Evolutionary conservation across 495 filamentous ascomycete genomes (phyloP).

Genomic region (Penicillium parvum): DNA sequence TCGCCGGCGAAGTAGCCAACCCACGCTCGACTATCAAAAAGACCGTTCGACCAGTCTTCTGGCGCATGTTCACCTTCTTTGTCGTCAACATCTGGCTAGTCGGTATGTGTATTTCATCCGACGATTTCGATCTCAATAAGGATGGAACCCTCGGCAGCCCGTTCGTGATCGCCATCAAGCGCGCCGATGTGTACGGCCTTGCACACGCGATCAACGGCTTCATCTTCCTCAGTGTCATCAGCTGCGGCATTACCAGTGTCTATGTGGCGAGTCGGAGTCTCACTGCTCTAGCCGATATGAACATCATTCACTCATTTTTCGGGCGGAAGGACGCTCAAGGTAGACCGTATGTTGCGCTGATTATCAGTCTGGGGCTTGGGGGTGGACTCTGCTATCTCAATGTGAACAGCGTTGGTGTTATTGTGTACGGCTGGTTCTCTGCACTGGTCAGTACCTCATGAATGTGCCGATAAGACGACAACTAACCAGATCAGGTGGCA

Average conservation of each 20-base stretch:
- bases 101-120: slow-evolving; percentile 27
- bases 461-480: too few species aligned
- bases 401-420: slow-evolving; percentile 15
- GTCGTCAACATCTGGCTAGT: slow-evolving; percentile 31
- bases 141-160: slow-evolving; percentile 26
- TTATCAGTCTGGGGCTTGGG: slow-evolving; percentile 20
- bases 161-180: slow-evolving; percentile 28
- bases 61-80: slow-evolving; percentile 32
- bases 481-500: slow-evolving; percentile 25
- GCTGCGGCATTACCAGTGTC: slow-evolving; percentile 27
- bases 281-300: slow-evolving; percentile 23
- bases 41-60: slow-evolving; percentile 26
- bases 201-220: slow-evolving; percentile 29
- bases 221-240: slow-evolving; percentile 27
- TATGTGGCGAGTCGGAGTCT: slow-evolving; percentile 28
- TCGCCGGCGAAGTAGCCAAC: slow-evolving; percentile 25
- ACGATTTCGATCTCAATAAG: slow-evolving; percentile 19
- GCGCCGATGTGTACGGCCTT: slow-evolving; percentile 21
- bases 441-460: slow-evolving; percentile 23
- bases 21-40: slow-evolving; percentile 25
- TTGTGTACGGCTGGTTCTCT: slow-evolving; percentile 28
- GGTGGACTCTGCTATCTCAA: slow-evolving; percentile 28
- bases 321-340: slow-evolving; percentile 25
- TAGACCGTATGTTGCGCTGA: slow-evolving; percentile 20
- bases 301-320: slow-evolving; percentile 24